Conservation (phyloP, 2,329 filamentous ascomycete species). For the Talaromyces pinophilus region DNA sequence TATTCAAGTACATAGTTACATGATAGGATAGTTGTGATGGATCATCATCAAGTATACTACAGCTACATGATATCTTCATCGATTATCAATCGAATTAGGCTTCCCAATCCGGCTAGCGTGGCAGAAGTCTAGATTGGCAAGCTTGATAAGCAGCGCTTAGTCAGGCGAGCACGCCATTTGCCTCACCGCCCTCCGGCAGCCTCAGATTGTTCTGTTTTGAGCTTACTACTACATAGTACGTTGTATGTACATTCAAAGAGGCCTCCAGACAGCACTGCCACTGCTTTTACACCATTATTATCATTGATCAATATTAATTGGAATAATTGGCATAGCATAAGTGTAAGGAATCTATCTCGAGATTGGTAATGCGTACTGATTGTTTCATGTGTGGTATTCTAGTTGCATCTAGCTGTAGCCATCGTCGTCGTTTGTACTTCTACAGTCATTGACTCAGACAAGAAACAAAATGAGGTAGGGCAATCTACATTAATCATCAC, state of each 20-base stretch:
- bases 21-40: no score
- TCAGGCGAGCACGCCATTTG: slow-evolving; percentile 21
- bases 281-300: background rate
- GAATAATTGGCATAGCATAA: background rate
- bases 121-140: slow-evolving; percentile 7
- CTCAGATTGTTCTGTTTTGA: background rate
- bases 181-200: slow-evolving; percentile 9
- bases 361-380: slow-evolving; percentile 5
- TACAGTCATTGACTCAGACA: background rate
- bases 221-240: background rate
- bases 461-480: slow-evolving; percentile 5
- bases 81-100: background rate
- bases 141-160: slow-evolving; percentile 19
- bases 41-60: background rate
- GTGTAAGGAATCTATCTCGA: background rate
- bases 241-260: background rate
- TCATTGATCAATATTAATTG: background rate
- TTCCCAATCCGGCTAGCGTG: background rate
- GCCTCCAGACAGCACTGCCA: slow-evolving; percentile 1
- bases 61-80: background rate
- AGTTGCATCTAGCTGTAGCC: slow-evolving; percentile 2
- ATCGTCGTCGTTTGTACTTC: background rate
- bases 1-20: background rate
- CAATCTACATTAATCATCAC: background rate
- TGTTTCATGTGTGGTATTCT: background rate